These are phyloP conservation scores for Perkinsus marinus DNA, from an alignment of 169 alveolate species.

Conservation along the genomic window DNA sequence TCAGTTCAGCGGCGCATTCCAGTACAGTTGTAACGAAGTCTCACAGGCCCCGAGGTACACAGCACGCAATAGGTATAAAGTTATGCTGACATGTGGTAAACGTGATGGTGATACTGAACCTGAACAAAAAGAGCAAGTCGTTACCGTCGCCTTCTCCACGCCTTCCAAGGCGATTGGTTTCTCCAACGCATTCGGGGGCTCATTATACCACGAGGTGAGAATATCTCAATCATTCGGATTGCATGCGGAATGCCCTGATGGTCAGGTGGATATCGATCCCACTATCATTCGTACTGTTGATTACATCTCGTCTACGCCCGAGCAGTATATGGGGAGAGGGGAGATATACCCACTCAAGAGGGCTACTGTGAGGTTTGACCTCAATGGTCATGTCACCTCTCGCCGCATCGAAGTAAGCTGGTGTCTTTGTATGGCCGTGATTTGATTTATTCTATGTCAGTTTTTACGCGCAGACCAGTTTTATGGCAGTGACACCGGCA, in stretches of 20 bases:
- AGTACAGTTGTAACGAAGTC: background rate
- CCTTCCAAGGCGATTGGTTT: background rate
- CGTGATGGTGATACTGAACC: background rate
- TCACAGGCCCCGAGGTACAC: background rate
- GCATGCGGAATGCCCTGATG: too few relatives aligned
- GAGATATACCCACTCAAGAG: background rate
- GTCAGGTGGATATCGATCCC: background rate
- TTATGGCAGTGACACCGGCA: background rate
- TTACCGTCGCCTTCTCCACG: background rate
- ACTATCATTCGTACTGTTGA: background rate
- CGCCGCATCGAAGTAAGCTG: background rate
- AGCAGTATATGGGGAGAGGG: background rate
- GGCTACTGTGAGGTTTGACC: background rate
- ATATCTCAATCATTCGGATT: too few relatives aligned
- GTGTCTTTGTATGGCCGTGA: background rate
- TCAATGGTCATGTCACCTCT: background rate
- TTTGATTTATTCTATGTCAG: background rate
- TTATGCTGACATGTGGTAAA: background rate
- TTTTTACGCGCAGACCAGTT: background rate
- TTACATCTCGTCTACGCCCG: background rate
- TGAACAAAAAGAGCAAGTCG: background rate
- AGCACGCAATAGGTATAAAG: background rate
- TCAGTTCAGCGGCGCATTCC: background rate
- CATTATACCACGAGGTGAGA: background rate
- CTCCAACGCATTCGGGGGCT: background rate